Evolutionary conservation across 163 green algal genomes (phyloP).

Genomic region (Coccomyxa subellipsoidea): DNA sequence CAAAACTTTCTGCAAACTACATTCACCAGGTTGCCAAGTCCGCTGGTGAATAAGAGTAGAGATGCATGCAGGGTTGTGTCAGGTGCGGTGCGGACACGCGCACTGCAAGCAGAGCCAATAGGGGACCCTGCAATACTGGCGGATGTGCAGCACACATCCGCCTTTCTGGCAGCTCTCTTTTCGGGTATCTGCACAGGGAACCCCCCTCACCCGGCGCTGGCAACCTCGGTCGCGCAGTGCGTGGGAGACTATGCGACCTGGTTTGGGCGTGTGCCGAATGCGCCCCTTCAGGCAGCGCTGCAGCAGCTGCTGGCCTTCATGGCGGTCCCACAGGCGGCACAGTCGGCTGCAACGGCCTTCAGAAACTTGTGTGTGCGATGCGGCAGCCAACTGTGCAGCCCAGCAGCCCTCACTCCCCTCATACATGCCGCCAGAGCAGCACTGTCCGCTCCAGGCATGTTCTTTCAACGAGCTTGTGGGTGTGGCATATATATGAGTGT

Average conservation of each 20-base stretch:
- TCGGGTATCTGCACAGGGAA: not conserved
- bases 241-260: slow-evolving; percentile 40
- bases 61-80: not conserved
- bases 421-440: not conserved
- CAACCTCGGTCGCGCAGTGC: not conserved
- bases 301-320: not conserved
- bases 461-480: not conserved
- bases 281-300: not conserved
- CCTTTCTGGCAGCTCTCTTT: not conserved
- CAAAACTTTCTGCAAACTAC: too few relatives aligned
- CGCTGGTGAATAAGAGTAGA: too few relatives aligned
- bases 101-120: not conserved
- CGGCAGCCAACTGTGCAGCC: slow-evolving; percentile 14
- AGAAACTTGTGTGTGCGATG: slow-evolving; percentile 40
- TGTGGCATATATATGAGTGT: not conserved
- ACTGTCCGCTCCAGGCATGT: not conserved
- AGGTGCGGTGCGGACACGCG: not conserved
- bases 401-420: slow-evolving; percentile 17
- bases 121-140: not conserved
- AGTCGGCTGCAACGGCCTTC: slow-evolving; percentile 30
- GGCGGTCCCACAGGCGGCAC: slow-evolving; percentile 13
- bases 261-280: slow-evolving; percentile 21
- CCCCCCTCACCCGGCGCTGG: not conserved
- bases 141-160: not conserved
- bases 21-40: too few relatives aligned